Evolutionary conservation across 2,329 filamentous ascomycete species (phyloP), one percentile per base, ranked within the genome.

Genomic region (Monosporascus sp.): DNA sequence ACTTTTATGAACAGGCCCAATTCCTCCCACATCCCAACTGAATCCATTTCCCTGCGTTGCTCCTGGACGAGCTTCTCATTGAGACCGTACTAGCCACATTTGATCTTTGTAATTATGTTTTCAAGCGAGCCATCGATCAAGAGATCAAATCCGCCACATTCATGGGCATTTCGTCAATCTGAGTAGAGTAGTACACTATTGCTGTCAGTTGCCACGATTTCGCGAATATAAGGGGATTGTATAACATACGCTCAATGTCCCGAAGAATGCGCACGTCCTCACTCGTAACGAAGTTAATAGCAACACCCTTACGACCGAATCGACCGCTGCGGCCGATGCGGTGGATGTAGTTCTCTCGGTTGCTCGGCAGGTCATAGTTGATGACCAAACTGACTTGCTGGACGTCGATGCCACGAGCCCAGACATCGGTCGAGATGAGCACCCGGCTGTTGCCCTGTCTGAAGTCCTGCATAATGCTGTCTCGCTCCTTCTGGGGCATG

Each of bases 271-370:
- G 88, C 55, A 99, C 94, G 70, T 99, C 94, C 65, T 99, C 94
- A 68, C 89, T 95, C 3, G 94, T 99, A 61, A 99, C 94, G 68
- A 99, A 99, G 79, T 99, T 99, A 81, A 99, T 99, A 38, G 94
- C 94, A 61, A 99, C 94, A 81, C 94, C 94, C 79, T 99, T 99
- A 67, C 94, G 85, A 66, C 94, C 94, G 66, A 99, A 99, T 63
- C 94, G 85, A 64, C 94, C 94, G 70, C 90, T 94, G 70, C 94
- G 86, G 70, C 94, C 94, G 65, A 99, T 99, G 64, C 94, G 88
- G 78, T 99, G 94, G 73, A 99, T 97, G 74, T 99, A 99, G 78
- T 99, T 99, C 76, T 99, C 94, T 81, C 94, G 91, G 75, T 99
- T 97, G 74, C 89, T 94, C 3, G 94, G 94, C 55, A 99, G 79